Evolutionary conservation across 306 rosid species (phyloP).

Genomic region (Fragaria ananassa): DNA sequence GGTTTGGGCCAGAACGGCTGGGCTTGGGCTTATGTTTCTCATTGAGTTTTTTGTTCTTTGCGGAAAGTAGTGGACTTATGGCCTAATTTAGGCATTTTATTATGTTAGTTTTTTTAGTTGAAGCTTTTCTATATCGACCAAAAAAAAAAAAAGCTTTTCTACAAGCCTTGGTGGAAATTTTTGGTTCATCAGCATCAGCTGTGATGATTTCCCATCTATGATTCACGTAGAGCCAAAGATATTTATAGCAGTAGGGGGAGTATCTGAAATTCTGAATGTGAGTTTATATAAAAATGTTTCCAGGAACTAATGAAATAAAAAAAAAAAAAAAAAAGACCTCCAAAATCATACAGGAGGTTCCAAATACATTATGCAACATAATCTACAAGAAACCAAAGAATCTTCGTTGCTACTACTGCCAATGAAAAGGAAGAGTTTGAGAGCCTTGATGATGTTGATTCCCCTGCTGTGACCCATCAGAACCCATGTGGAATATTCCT

Average conservation of each 20-base stretch:
- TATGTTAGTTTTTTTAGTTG: too few species aligned
- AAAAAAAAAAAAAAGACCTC: not conserved
- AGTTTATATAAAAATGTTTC: slow-evolving; percentile 1
- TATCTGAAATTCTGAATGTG: not conserved
- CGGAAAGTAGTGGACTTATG: too few species aligned
- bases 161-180: too few species aligned
- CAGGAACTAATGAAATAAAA: not conserved
- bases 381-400: not conserved
- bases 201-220: not conserved
- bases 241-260: not conserved
- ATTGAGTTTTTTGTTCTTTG: too few species aligned
- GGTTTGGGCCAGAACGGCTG: too few species aligned
- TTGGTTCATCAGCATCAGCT: too few species aligned
- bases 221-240: not conserved
- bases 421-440: slow-evolving; percentile 66
- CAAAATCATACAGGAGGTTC: slow-evolving; percentile 16
- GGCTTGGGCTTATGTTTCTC: too few species aligned
- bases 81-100: too few species aligned
- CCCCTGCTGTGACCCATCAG: slow-evolving; percentile 47
- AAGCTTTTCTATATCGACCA: too few species aligned
- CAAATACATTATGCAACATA: slow-evolving; percentile 3
- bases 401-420: slow-evolving; percentile 41
- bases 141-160: too few species aligned
- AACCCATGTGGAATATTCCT: slow-evolving; percentile 50
- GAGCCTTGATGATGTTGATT: slow-evolving; percentile 36